Base-by-base conservation (phyloP, 805 yeast genomes). In the Lipomyces spencermartinsiae region DNA sequence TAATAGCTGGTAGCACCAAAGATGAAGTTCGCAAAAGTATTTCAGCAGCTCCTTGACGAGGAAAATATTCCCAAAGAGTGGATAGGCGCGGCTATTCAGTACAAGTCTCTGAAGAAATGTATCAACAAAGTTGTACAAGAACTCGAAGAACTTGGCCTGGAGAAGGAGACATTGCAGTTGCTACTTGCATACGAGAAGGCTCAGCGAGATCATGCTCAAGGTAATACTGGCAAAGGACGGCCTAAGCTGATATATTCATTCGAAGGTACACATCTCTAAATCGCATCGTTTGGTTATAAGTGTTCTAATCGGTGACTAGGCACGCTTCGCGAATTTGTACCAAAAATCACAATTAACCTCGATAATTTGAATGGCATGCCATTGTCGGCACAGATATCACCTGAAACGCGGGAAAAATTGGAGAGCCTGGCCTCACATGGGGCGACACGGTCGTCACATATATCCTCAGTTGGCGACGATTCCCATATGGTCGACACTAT, bases 1-100 rank as follows among this genome's bases (percentile, higher is more conserved):
- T 43, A 8, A 3, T n/a, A 43, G n/a, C 7, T 16, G 7, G 8
- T 5, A n/a, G 49, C 22, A 16, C 49, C 60, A 10, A 35, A 63
- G 31, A 90, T 90, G 94, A 90, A 90, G 82, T 90, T 90, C 76
- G 93, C 92, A 4, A 90, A 90, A 76, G 83, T 85, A 5, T 84
- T 88, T 65, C 89, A 90, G 74, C 86, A 88, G 73, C 84, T 87
- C 1, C 81, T 90, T 31, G 81, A 80, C 49, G 88, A 85, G 64
- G 89, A 87, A 60, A 83, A 84, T 1, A 81, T 89, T 16, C 94
- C 94, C 5, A 81, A 80, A 34, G 89, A 86, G 29, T 90, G 95
- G 95, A 79, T 85, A 0, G 83, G 81, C 35, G 84, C 86, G 6
- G 91, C 93, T 14, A 89, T 90, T 58, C 91, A 89, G 71, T 90